A percentile compares a stretch with the other conserved stretches of the same genome.
Evolutionary conservation across 73 alveolate species (phyloP).

Genomic region (Paramecium pentaurelia): DNA sequence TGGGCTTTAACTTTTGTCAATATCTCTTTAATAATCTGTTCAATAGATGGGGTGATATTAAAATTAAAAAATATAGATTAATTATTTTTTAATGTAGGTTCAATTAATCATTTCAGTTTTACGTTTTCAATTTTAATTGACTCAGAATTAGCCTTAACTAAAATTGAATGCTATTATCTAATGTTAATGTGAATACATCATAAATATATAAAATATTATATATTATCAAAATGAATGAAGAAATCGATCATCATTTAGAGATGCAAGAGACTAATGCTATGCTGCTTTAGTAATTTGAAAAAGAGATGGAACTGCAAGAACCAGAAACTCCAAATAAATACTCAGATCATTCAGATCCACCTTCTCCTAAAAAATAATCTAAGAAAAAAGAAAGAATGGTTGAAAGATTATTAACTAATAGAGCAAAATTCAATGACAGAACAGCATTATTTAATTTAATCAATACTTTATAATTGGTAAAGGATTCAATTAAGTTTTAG

Average conservation of each 20-base stretch:
- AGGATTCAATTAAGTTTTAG: neutral
- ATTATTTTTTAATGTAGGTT: neutral
- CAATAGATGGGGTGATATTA: neutral
- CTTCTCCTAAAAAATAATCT: neutral
- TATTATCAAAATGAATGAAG: neutral
- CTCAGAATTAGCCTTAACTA: too few species aligned
- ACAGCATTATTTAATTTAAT: neutral
- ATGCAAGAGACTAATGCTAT: slow-evolving; percentile 10
- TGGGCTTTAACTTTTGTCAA: neutral
- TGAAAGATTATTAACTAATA: neutral
- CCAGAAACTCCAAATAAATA: neutral
- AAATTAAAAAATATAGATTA: neutral
- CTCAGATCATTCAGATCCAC: neutral
- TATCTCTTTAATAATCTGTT: neutral
- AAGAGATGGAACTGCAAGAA: neutral
- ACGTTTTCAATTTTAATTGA: too few species aligned
- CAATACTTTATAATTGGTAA: neutral
- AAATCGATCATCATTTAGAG: neutral
- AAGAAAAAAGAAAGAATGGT: neutral
- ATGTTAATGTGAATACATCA: neutral
- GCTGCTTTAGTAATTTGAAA: neutral
- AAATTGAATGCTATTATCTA: neutral
- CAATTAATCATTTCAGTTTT: neutral
- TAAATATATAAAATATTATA: neutral
- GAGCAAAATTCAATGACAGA: neutral